Evolutionary conservation across 371 early-diverging fungal species (phyloP), one percentile per base, ranked within the genome.

Genomic region (Lichtheimia hyalospora): DNA sequence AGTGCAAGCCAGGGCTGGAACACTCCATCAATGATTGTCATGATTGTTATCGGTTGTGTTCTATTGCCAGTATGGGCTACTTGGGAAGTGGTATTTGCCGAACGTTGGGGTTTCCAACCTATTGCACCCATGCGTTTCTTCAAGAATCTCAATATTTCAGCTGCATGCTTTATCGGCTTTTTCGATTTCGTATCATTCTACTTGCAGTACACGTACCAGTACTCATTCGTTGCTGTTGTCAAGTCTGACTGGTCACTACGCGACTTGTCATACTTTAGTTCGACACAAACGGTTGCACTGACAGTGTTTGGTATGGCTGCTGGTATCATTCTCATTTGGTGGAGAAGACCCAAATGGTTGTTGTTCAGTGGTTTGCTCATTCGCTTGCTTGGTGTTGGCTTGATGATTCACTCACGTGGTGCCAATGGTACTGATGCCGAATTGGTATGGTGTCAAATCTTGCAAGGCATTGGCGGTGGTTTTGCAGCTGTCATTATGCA

Each of bases 341-440:
- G 54, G 54, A 43, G 43, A 8, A 54, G 64, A 16, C 61, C 61
- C 21, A 61, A 61, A 16, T 61, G 43, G 41, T 43, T 66, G 5
- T 46, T 66, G 18, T 21, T 66, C 16, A 52, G 57, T 48, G 82
- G 82, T 56, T 65, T 73, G 28, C 48, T 66, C 13, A 41, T 75
- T 21, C 62, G 66, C 60, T 65, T 75, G 3, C 27, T 72, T 12
- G 77, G 79, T 58, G 63, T 72, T 43, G 82, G 79, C n/a, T 43
- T 79, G 5, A 79, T 82, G 82, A 79, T 82, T 42, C 74, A 69
- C 13, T 67, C 82, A 42, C 75, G 82, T 39, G 56, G 57, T 51
- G 73, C 79, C 1, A 51, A 55, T 2, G 68, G 77, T 2, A 64
- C 70, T 3, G 68, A 70, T 63, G 75, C 61, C 20, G 70, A 73